Evolutionary conservation across 768 basidiomycete genomes (phyloP).

Genomic region (Xerocomus potaroensis): DNA sequence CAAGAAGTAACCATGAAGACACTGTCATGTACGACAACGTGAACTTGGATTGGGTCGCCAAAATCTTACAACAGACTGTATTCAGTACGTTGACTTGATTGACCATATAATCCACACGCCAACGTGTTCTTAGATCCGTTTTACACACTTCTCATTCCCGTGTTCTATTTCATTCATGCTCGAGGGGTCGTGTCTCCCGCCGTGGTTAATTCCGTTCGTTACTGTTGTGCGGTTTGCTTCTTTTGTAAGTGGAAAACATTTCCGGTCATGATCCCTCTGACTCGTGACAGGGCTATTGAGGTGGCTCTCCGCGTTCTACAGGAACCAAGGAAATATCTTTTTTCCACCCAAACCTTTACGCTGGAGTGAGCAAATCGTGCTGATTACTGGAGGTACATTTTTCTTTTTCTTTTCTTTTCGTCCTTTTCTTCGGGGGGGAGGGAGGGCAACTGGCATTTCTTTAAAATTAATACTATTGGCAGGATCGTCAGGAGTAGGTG

Average conservation of each 20-base stretch:
- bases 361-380: slow-evolving; percentile 86
- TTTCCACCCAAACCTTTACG: slow-evolving; percentile 59
- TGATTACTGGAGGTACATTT: slow-evolving; percentile 84
- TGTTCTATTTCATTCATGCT: slow-evolving; percentile 75
- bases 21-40: slow-evolving; percentile 55
- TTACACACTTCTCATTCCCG: slow-evolving; percentile 75
- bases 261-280: background rate
- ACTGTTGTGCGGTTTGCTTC: slow-evolving; percentile 52
- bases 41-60: slow-evolving; percentile 74
- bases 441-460: background rate
- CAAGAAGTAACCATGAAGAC: background rate
- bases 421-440: too few species aligned
- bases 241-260: slow-evolving; percentile 55
- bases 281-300: slow-evolving; percentile 53
- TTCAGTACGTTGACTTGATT: slow-evolving; percentile 57
- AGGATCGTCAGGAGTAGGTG: slow-evolving; percentile 90
- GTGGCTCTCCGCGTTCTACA: slow-evolving; percentile 69
- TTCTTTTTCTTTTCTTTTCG: too few species aligned
- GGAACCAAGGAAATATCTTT: slow-evolving; percentile 67
- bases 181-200: slow-evolving; percentile 45
- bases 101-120: background rate
- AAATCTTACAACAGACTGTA: slow-evolving; percentile 71
- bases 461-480: background rate
- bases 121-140: slow-evolving; percentile 59
- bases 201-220: slow-evolving; percentile 49